phyloP scores from a whole-genome alignment of 768 basidiomycete genomes.

The Phanerodontia chrysosporium region DNA sequence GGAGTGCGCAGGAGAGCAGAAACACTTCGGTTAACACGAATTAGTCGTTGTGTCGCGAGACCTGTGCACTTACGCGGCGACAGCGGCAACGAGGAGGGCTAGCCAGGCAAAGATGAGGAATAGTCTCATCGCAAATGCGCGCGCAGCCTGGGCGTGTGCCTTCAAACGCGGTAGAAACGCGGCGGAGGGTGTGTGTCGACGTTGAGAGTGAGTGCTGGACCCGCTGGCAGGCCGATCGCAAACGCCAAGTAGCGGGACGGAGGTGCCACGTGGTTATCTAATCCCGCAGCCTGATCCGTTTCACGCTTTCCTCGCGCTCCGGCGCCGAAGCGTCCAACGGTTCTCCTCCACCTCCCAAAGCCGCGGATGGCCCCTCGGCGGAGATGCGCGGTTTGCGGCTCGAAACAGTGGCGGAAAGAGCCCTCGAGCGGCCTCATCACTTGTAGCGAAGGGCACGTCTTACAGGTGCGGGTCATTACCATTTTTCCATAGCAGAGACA shows the following conservation, averaged over 20 bases:
- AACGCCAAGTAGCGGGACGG: conserved; percentile 10
- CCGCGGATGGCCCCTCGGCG: conserved; percentile 54
- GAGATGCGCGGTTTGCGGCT: conserved; percentile 76
- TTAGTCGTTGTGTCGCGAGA: conserved; percentile 1
- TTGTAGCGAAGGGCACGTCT: conserved; percentile 89
- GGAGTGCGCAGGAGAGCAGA: neutral
- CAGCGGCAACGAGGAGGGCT: conserved; percentile 48
- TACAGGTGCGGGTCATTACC: conserved; percentile 52
- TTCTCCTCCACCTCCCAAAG: neutral
- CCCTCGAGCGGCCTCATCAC: conserved; percentile 74
- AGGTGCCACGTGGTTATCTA: conserved; percentile 16
- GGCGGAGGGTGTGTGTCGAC: neutral
- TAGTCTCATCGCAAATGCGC: conserved; percentile 44
- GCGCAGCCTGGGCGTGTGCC: neutral
- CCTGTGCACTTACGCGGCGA: conserved; percentile 50
- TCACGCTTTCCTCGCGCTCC: neutral
- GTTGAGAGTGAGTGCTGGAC: neutral
- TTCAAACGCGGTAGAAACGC: neutral
- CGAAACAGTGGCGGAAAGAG: conserved; percentile 85
- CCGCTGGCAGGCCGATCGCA: conserved; percentile 3
- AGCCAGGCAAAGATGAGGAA: conserved; percentile 44
- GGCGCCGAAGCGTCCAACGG: neutral
- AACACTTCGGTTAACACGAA: neutral
- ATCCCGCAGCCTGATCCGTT: neutral
- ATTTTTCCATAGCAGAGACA: neutral